Evolutionary conservation across 306 rosid genomes (phyloP).

Genomic region (Lotus japonicus): DNA sequence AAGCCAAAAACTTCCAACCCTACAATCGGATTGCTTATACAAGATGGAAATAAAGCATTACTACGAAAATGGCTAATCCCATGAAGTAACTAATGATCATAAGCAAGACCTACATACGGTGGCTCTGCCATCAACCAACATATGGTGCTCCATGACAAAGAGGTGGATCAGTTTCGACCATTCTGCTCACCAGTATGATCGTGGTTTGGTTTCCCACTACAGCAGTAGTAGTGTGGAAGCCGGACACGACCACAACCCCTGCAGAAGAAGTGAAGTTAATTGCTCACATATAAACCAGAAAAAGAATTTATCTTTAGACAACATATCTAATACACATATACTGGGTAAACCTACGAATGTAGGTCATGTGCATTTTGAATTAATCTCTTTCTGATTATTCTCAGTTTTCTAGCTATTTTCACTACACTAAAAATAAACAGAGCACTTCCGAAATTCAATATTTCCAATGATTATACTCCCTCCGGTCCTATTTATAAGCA

Average conservation of each 20-base stretch:
- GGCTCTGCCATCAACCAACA: constrained; percentile 6
- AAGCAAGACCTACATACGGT: constrained; percentile 3
- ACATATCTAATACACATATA: neutral
- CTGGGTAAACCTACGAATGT: neutral
- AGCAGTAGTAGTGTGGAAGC: constrained; percentile 44
- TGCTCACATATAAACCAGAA: neutral
- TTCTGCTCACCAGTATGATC: constrained; percentile 15
- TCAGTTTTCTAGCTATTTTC: neutral
- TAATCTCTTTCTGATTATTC: neutral
- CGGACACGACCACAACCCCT: constrained; percentile 38
- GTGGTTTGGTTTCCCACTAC: constrained; percentile 30
- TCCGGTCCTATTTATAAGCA: no score
- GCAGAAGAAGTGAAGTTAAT: neutral
- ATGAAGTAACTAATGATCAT: neutral
- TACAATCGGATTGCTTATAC: neutral
- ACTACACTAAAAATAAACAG: neutral
- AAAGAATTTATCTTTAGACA: neutral
- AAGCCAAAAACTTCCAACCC: neutral
- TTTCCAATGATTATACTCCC: no score
- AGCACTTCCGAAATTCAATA: neutral
- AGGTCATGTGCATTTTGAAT: neutral
- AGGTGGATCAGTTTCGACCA: constrained; percentile 18
- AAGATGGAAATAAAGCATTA: constrained; percentile 10
- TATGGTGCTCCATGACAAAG: constrained; percentile 5
- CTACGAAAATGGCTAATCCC: neutral